Evolutionary conservation across 73 alveolate genomes (phyloP).

Genomic region (Blepharisma japonicum): DNA sequence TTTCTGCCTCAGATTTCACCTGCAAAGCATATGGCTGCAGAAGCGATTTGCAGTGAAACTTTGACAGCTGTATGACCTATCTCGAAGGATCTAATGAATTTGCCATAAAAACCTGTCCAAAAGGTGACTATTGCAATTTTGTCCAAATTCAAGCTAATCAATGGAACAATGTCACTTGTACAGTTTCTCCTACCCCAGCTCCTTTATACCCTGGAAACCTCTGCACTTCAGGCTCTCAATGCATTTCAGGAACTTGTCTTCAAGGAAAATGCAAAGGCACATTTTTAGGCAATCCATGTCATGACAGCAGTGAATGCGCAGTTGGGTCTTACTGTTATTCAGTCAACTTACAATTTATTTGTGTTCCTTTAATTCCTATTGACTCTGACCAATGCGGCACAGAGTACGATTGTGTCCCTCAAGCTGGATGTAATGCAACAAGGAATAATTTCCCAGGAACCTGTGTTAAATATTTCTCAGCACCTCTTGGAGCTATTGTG

Average conservation of each 20-base stretch:
- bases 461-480: background rate
- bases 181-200: background rate
- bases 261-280: background rate
- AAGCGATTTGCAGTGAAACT: background rate
- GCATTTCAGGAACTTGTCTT: background rate
- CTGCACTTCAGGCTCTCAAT: background rate
- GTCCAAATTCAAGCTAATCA: background rate
- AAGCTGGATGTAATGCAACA: constrained; percentile 3
- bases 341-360: background rate
- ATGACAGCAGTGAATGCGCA: background rate
- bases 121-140: background rate
- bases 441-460: background rate
- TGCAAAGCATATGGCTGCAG: constrained; percentile 16
- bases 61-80: constrained; percentile 1
- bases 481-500: background rate
- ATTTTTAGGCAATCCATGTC: background rate
- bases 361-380: background rate
- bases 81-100: background rate
- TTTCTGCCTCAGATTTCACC: constrained; percentile 11
- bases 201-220: background rate
- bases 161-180: constrained; percentile 26
- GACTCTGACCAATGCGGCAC: background rate
- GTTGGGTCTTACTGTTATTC: constrained; percentile 1
- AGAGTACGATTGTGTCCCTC: constrained; percentile 5
- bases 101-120: background rate